These are phyloP conservation scores for Glutinoglossum americanum DNA, from an alignment of 495 filamentous ascomycete species.

Conservation along the genomic window DNA sequence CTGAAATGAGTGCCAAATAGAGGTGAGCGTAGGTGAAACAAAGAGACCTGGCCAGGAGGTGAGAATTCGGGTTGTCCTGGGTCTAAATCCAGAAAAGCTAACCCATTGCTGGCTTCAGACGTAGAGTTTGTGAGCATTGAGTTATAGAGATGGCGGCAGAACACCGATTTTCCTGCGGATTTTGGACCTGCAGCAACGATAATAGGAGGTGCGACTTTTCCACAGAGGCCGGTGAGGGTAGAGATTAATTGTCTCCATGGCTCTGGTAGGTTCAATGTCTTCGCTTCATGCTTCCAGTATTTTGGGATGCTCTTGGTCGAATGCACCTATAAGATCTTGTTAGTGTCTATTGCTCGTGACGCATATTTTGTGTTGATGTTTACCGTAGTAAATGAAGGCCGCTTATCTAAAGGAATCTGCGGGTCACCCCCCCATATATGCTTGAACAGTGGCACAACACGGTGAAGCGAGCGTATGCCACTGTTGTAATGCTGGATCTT, in stretches of 20 bases:
- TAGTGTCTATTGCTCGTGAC: background rate
- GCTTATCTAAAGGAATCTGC: conserved; percentile 11
- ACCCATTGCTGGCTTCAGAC: conserved; percentile 17
- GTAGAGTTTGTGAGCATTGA: conserved; percentile 30
- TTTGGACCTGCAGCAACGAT: conserved; percentile 60
- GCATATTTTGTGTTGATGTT: background rate
- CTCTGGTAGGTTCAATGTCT: conserved; percentile 38
- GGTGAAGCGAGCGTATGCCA: conserved; percentile 33
- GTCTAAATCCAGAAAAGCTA: conserved; percentile 61
- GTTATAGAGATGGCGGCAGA: conserved; percentile 55
- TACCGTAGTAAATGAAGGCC: conserved; percentile 16
- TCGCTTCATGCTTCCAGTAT: conserved; percentile 5
- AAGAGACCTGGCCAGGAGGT: conserved; percentile 53
- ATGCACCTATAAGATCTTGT: background rate
- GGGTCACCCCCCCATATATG: conserved; percentile 47
- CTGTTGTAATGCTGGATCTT: conserved; percentile 30
- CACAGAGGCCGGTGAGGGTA: conserved; percentile 17
- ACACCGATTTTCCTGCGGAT: conserved; percentile 71
- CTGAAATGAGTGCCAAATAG: conserved; percentile 58
- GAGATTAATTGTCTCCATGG: conserved; percentile 38
- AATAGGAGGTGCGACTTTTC: conserved; percentile 23
- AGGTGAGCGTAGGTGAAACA: conserved; percentile 37
- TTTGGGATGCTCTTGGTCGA: background rate
- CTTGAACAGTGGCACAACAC: conserved; percentile 46
- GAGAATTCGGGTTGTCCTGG: conserved; percentile 69